Base-by-base conservation (phyloP, 495 filamentous ascomycete species). In the Annulohypoxylon stygium region DNA sequence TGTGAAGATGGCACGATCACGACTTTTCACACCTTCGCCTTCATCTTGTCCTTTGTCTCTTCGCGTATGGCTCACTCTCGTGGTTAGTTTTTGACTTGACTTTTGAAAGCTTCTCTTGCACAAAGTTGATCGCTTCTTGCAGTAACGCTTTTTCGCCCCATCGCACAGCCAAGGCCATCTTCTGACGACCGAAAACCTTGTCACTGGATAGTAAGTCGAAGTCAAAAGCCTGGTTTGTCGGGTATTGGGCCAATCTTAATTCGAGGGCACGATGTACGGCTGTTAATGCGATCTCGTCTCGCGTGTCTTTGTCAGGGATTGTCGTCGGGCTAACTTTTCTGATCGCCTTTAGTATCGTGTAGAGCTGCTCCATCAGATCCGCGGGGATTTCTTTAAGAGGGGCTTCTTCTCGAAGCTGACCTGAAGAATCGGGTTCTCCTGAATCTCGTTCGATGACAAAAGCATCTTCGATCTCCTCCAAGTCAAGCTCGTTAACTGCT, bases 101-200 rank as follows among this genome's bases (percentile, higher is more conserved):
- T 33, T 80, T 80, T 23, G 75, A 64, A 16, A 81, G 5, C 51
- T 79, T 73, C 47, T 76, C 75, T 59, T 64, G 66, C 1, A 61
- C 43, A 20, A 88, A 78, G 71, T 81, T 77, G 39, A 79, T 78
- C 30, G 83, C 85, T 76, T 82, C 82, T 82, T 84, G 78, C 78
- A 89, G 67, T n/a, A 97, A 83, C 62, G 86, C 82, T 76, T 97
- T 97, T 80, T 97, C 95, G 8, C 94, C 95, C 39, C 90, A 80
- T 53, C 94, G 88, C 39, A 97, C 92, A 69, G 92, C 83, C 3
- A 93, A 74, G 0, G 94, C 94, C 90, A 93, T 94, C 48, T 78
- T 85, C 43, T 73, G 81, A 57, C 91, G 82, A 25, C 76, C 73
- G 34, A 67, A 70, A 45, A 84, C 36, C n/a, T 69, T 76, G 30